Evolutionary conservation across 305 asterid genomes (phyloP).

Genomic region (Fraxinus ornus): DNA sequence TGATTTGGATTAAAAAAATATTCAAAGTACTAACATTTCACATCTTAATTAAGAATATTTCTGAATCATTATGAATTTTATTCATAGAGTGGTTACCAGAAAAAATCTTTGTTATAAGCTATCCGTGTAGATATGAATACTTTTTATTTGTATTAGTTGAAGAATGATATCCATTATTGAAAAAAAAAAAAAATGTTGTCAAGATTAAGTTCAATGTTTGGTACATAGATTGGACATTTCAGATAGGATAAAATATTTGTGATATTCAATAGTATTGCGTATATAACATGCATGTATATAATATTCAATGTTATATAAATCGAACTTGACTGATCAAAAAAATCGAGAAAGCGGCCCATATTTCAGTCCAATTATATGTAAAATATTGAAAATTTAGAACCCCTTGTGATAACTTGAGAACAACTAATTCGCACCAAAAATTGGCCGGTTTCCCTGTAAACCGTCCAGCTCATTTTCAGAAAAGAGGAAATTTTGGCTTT

Average conservation of each 20-base stretch:
- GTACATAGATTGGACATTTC: too few species aligned
- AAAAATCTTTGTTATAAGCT: background rate
- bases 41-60: background rate
- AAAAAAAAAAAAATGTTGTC: background rate
- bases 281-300: background rate
- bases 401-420: too few species aligned
- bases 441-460: too few species aligned
- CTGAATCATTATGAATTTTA: background rate
- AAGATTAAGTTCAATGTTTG: background rate
- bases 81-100: background rate
- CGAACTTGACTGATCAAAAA: background rate
- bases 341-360: background rate
- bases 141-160: background rate
- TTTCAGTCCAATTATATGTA: too few species aligned
- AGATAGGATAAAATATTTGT: too few species aligned
- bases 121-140: background rate
- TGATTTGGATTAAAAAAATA: background rate
- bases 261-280: too few species aligned
- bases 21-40: background rate
- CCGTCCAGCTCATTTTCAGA: too few species aligned
- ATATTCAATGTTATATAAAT: background rate
- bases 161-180: background rate
- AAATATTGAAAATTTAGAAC: too few species aligned
- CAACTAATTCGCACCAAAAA: too few species aligned
- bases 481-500: too few species aligned